Evolutionary conservation across 2,329 filamentous ascomycete species (phyloP), one percentile per base, ranked within the genome.

Genomic region (Aphanocladium album): DNA sequence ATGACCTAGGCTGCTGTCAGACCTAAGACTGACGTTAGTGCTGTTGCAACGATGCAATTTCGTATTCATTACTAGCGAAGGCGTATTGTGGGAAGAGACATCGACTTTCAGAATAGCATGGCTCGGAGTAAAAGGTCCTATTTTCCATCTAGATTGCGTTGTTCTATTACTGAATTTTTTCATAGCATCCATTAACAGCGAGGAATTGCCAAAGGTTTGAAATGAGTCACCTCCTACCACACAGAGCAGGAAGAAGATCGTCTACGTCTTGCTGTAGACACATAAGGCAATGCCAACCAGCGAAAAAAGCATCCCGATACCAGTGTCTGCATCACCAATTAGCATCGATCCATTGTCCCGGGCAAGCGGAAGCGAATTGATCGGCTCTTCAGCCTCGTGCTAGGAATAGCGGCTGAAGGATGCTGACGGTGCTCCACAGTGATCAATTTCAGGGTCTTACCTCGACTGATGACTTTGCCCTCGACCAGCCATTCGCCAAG

Each of bases 401-500:
- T 25, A 19, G 21, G 2, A 47, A n/a, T 17, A 9, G 30, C 30
- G 5, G 30, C 30, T 9, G 39, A 30, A 37, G 19, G n/a, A 23
- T 35, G 4, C 57, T 35, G 54, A 41, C 23, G 25, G 8, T 25
- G 16, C 17, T 33, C 47, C n/a, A 25, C 25, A n/a, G n/a, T 9
- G n/a, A 4, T 39, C 50, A 23, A 23, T 1, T n/a, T 41, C 21
- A 33, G 14, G 16, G 47, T 12, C 83, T 69, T 77, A 92, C 90
- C 85, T 79, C 86, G 83, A 66, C 87, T 90, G 63, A 98, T 96
- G 1, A 93, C 89, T 73, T 97, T 98, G 63, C 86, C 86, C 69
- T 97, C 93, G 1, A 93, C 91, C 80, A 89, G 96, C 92, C 93
- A 98, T 68, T 98, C 93, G 1, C 93, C 93, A 14, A 97, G 70